These are phyloP conservation scores for Gossypium laxum DNA, from an alignment of 441 rosid species.

Conservation along the genomic window DNA sequence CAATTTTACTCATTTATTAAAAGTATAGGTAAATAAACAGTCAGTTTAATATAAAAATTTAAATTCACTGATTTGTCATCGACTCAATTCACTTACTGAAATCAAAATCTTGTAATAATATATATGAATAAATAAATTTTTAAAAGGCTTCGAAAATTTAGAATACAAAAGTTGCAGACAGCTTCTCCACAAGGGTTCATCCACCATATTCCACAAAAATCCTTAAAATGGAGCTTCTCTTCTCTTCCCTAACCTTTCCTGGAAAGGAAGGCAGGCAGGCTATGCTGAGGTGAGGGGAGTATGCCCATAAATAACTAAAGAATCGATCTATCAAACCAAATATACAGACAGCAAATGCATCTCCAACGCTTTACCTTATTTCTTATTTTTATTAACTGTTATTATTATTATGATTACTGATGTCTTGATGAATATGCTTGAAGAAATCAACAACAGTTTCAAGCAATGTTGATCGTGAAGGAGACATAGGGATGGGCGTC, in stretches of 20 bases:
- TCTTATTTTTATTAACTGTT: not conserved
- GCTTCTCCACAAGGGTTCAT: slow-evolving; percentile 14
- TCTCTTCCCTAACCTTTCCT: slow-evolving; percentile 7
- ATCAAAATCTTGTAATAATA: not conserved
- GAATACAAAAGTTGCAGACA: slow-evolving; percentile 12
- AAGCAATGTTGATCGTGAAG: slow-evolving; percentile 58
- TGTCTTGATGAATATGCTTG: slow-evolving; percentile 16
- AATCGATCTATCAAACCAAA: slow-evolving; percentile 28
- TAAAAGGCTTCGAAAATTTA: not conserved
- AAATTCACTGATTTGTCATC: not conserved
- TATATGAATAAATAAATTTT: not conserved
- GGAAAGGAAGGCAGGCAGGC: not conserved
- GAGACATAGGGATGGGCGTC: slow-evolving; percentile 77
- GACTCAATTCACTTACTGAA: not conserved
- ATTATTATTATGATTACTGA: slow-evolving; percentile 20
- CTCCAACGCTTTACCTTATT: slow-evolving; percentile 17
- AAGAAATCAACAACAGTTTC: slow-evolving; percentile 14
- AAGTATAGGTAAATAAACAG: not conserved
- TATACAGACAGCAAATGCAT: slow-evolving; percentile 28
- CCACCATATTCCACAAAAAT: slow-evolving; percentile 5
- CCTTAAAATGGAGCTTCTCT: slow-evolving; percentile 1
- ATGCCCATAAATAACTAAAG: slow-evolving; percentile 30
- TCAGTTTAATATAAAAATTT: not conserved
- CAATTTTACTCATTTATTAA: not conserved
- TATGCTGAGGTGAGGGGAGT: slow-evolving; percentile 3